Percentiles rank a stretch among this genome's conserved stretches.
phyloP scores from a whole-genome alignment of 805 yeast species.

The Lachancea nothofagi region DNA sequence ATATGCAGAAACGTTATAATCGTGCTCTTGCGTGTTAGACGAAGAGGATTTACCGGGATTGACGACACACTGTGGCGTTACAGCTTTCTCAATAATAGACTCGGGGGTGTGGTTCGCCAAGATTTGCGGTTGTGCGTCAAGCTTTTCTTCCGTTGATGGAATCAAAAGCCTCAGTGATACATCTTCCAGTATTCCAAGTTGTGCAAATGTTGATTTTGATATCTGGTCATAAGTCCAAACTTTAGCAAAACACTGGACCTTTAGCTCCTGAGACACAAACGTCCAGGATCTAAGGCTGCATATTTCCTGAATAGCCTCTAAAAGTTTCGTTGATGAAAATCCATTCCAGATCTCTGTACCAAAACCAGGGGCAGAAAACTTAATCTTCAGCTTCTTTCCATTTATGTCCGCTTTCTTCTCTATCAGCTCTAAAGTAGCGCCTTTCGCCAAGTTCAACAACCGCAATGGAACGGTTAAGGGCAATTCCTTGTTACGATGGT shows the following conservation, averaged over 20 bases:
- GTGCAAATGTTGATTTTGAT: slow-evolving; percentile 4
- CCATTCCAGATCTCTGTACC: slow-evolving; percentile 25
- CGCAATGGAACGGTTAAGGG: slow-evolving; percentile 41
- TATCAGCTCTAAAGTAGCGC: slow-evolving; percentile 37
- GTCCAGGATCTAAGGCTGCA: slow-evolving; percentile 15
- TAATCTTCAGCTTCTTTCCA: slow-evolving; percentile 24
- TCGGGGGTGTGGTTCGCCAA: neutral
- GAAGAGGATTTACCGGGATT: too few species aligned
- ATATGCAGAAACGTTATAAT: slow-evolving; percentile 21
- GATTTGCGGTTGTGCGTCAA: neutral
- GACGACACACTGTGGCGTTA: neutral
- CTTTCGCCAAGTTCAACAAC: slow-evolving; percentile 40
- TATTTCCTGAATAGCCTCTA: slow-evolving; percentile 15
- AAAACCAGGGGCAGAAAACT: slow-evolving; percentile 27
- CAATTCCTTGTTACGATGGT: slow-evolving; percentile 32
- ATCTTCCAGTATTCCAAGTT: slow-evolving; percentile 8
- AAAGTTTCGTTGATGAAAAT: slow-evolving; percentile 15
- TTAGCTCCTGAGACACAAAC: slow-evolving; percentile 3
- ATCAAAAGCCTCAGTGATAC: slow-evolving; percentile 4
- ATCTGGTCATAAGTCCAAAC: slow-evolving; percentile 10
- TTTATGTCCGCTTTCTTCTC: slow-evolving; percentile 1
- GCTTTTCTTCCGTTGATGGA: neutral
- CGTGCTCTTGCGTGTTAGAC: too few species aligned
- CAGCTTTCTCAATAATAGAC: neutral
- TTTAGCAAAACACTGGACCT: slow-evolving; percentile 25